Evolutionary conservation across 2,329 filamentous ascomycete genomes (phyloP).

Genomic region (Ophiostoma sp.): DNA sequence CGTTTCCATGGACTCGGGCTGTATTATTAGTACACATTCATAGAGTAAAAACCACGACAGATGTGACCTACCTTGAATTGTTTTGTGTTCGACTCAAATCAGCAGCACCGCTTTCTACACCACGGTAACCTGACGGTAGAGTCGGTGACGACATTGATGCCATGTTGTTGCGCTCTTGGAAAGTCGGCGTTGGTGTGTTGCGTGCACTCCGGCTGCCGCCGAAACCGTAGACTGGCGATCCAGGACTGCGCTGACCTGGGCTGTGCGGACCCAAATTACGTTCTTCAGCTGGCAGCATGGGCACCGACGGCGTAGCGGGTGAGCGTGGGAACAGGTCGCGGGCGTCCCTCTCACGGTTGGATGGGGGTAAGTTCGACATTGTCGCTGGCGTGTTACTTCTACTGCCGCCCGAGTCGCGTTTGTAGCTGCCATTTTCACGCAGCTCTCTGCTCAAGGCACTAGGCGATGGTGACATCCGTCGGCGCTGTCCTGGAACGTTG

Average conservation of each 20-base stretch:
- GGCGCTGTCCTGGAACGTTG: neutral
- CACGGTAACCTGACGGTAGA: neutral
- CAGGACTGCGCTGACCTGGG: neutral
- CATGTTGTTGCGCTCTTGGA: neutral
- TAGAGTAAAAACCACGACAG: too few relatives aligned
- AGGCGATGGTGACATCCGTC: neutral
- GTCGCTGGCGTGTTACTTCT: neutral
- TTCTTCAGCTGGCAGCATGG: conserved; percentile 15
- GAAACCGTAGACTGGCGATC: conserved; percentile 4
- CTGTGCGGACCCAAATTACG: neutral
- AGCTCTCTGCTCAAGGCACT: neutral
- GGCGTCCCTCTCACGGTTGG: neutral
- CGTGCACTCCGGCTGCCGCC: conserved; percentile 1
- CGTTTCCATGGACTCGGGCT: conserved; percentile 16
- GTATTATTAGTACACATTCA: neutral
- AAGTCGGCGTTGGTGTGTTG: neutral
- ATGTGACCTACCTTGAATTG: neutral
- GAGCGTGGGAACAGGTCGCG: neutral
- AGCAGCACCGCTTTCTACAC: neutral
- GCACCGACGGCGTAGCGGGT: conserved; percentile 15
- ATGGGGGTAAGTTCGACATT: neutral
- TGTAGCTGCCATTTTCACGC: neutral
- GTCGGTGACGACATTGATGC: neutral
- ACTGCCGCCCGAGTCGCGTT: neutral
- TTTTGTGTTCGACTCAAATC: conserved; percentile 7